These are phyloP conservation scores for Diaporthe ampelina DNA, from an alignment of 2,329 filamentous ascomycete species.

Conservation along the genomic window DNA sequence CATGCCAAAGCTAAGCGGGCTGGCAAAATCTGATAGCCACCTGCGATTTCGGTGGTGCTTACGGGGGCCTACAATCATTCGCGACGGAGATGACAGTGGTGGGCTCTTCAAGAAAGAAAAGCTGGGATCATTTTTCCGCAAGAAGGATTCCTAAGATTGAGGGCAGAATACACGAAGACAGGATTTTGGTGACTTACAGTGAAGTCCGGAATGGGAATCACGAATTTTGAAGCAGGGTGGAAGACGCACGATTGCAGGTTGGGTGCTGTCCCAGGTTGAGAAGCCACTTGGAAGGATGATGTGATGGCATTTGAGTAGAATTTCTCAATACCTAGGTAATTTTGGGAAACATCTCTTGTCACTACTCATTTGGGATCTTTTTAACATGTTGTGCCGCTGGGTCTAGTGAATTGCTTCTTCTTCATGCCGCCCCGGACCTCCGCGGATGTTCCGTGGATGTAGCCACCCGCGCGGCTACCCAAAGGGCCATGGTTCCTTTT, in stretches of 20 bases:
- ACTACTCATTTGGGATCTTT: not conserved
- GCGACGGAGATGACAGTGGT: not conserved
- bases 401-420: not conserved
- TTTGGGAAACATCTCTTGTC: not conserved
- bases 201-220: not conserved
- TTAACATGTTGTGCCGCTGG: not conserved
- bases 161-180: not conserved
- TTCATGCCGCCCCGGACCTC: not conserved
- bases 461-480: slow-evolving; percentile 2
- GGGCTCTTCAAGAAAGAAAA: not conserved
- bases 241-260: not conserved
- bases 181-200: not conserved
- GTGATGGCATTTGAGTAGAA: not conserved
- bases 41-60: slow-evolving; percentile 11
- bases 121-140: not conserved
- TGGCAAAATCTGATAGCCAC: not conserved
- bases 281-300: too few relatives aligned
- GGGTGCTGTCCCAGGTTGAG: not conserved
- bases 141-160: not conserved
- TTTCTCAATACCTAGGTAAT: too few relatives aligned
- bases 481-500: not conserved
- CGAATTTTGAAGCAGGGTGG: not conserved
- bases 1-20: slow-evolving; percentile 11
- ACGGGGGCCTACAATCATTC: not conserved
- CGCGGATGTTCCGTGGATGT: slow-evolving; percentile 3